Base-by-base conservation (phyloP, 2,329 filamentous ascomycete species). In the Golovinomyces cichoracearum region DNA sequence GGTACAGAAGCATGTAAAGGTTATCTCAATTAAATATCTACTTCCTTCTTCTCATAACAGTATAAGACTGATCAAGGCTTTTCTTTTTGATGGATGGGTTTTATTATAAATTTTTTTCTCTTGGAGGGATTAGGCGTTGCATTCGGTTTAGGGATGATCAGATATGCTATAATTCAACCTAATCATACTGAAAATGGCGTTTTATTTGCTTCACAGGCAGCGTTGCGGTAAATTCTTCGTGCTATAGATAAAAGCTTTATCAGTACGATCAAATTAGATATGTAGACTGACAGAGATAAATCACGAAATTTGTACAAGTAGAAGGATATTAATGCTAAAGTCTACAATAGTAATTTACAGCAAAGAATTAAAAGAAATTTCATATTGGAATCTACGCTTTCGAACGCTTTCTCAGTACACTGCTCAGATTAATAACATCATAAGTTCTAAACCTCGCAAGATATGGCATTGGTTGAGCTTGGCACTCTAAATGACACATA, bases 1-100 rank as follows among this genome's bases (percentile, higher is more conserved):
- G 90, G 90, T 51, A 94, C 88, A 40, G 77, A 86, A 26, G 85
- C 84, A 45, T 98, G 90, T 70, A 98, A 98, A 70, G 90, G 90
- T 54, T 98, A 95, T 69, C 83, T 98, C 65, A 98, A 98, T 66
- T 98, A 71, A 74, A 3, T 21, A 37, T 37, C 5, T 47, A 25
- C 23, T 12, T 23, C 15, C 10, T 25, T n/a, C 12, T 47, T 22
- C 12, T n/a, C 23, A 33, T 35, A 35, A 25, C 17, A 23, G 13
- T 22, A 42, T 40, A 9, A n/a, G 17, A 15, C 12, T 40, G 21
- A 17, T 25, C 26, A 6, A 38, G 19, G 3, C 19, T 38, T 38
- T 38, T 38, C 2, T 38, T 38, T 6, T 38, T 17, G n/a, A 17
- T 38, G n/a, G 40, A 13, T 23, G 10, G 21, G 19, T 42, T 23